A percentile compares a stretch with the other conserved stretches of the same genome.
These are phyloP conservation scores for Massarina eburnea DNA, from an alignment of 2,329 filamentous ascomycete genomes.

Conservation along the genomic window DNA sequence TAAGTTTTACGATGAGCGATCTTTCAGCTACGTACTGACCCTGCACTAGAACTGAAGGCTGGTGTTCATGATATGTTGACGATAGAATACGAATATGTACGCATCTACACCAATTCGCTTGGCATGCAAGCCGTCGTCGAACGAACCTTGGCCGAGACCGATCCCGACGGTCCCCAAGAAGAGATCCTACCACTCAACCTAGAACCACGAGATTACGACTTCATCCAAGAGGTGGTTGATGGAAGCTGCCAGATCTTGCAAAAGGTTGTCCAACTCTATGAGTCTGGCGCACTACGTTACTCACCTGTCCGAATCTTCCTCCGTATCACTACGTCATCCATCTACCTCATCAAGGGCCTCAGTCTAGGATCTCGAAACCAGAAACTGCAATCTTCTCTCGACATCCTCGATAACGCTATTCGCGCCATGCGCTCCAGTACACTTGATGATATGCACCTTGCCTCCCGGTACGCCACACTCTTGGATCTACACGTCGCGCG, in stretches of 20 bases:
- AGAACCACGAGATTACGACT: constrained; percentile 55
- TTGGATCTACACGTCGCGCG: constrained; percentile 47
- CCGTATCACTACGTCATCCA: constrained; percentile 57
- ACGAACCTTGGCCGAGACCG: constrained; percentile 48
- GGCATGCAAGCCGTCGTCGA: constrained; percentile 61
- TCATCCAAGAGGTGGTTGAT: constrained; percentile 59
- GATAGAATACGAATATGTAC: constrained; percentile 54
- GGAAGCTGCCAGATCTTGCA: constrained; percentile 55
- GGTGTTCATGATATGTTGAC: constrained; percentile 52
- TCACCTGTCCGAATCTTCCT: constrained; percentile 57
- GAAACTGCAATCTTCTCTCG: constrained; percentile 52
- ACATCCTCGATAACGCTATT: constrained; percentile 53
- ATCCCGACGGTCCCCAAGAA: constrained; percentile 40
- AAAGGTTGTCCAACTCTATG: constrained; percentile 52
- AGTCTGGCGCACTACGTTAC: constrained; percentile 51
- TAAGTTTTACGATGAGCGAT: constrained; percentile 14
- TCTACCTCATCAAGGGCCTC: constrained; percentile 56
- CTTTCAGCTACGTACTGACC: not conserved
- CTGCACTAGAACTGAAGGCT: constrained; percentile 33
- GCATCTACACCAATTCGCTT: constrained; percentile 50
- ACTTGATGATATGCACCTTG: constrained; percentile 56
- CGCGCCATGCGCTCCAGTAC: constrained; percentile 52
- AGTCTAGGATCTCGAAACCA: constrained; percentile 54
- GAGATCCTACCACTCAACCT: constrained; percentile 47
- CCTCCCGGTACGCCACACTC: constrained; percentile 53